These are phyloP conservation scores for Penicillium sp. DNA, from an alignment of 2,329 filamentous ascomycete genomes.

Conservation along the genomic window DNA sequence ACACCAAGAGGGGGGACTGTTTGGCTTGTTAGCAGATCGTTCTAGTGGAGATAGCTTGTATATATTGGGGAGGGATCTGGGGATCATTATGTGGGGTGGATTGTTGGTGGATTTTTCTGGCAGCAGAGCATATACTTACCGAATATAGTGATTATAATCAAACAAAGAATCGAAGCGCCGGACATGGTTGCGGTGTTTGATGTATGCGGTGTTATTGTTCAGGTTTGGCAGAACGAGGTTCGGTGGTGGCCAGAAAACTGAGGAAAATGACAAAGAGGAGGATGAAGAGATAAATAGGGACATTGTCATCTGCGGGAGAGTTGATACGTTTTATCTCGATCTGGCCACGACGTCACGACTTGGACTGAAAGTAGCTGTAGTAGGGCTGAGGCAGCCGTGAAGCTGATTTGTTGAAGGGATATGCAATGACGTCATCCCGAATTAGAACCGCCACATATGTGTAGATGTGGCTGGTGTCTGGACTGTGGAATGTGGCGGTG, in stretches of 20 bases:
- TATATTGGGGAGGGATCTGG: not conserved
- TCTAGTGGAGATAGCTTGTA: not conserved
- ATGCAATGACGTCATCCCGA: constrained; percentile 8
- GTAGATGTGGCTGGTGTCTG: constrained; percentile 1
- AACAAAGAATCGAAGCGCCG: constrained; percentile 40
- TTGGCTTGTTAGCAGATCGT: constrained; percentile 10
- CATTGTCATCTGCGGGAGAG: constrained; percentile 24
- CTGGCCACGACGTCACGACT: constrained; percentile 17
- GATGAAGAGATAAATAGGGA: constrained; percentile 28
- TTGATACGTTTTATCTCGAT: constrained; percentile 28
- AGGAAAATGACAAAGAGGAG: constrained; percentile 29
- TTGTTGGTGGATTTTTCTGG: not conserved
- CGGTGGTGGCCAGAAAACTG: constrained; percentile 24
- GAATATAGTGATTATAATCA: constrained; percentile 49
- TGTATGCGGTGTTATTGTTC: not conserved
- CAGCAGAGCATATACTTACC: constrained; percentile 35
- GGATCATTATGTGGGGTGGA: not conserved
- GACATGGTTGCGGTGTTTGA: constrained; percentile 25
- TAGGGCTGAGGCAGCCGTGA: constrained; percentile 17
- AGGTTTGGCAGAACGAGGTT: constrained; percentile 7
- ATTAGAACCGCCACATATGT: not conserved
- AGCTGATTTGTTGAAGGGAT: not conserved
- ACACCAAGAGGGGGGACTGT: constrained; percentile 66
- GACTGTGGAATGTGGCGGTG: not conserved
- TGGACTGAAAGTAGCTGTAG: not conserved